These are phyloP conservation scores for Yamadazyma paraphyllophila DNA, from an alignment of 805 yeast species.

Conservation along the genomic window DNA sequence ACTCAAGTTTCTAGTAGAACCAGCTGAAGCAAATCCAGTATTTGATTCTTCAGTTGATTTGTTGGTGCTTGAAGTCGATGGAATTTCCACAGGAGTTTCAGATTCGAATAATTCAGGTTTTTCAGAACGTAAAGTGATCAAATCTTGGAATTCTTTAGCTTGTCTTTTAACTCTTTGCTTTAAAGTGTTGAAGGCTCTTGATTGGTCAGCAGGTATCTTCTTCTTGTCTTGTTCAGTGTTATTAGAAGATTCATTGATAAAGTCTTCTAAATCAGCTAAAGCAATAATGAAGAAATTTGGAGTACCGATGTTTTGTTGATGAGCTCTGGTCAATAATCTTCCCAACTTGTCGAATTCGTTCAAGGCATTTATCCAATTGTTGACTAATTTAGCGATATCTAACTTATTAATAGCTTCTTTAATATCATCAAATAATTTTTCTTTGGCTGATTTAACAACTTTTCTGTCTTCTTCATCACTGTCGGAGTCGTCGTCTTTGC, in stretches of 20 bases:
- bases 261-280: conserved; percentile 70
- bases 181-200: conserved; percentile 82
- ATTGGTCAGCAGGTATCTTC: conserved; percentile 76
- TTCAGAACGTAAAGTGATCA: conserved; percentile 58
- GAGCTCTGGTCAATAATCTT: conserved; percentile 62
- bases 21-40: conserved; percentile 33
- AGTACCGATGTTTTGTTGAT: conserved; percentile 71
- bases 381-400: conserved; percentile 63
- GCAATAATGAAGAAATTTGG: conserved; percentile 72
- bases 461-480: conserved; percentile 70
- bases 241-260: conserved; percentile 50
- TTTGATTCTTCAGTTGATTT: conserved; percentile 32
- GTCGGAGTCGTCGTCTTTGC: conserved; percentile 40
- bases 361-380: conserved; percentile 77
- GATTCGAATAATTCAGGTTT: conserved; percentile 74
- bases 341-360: conserved; percentile 76
- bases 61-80: conserved; percentile 20
- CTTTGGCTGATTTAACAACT: conserved; percentile 91
- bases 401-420: conserved; percentile 62
- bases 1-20: conserved; percentile 37
- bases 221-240: conserved; percentile 51
- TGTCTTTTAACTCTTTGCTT: conserved; percentile 87
- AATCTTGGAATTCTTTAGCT: conserved; percentile 62
- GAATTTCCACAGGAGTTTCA: conserved; percentile 44
- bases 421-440: conserved; percentile 87